Evolutionary conservation across 306 rosid species (phyloP).

Genomic region (Fagus crenata): DNA sequence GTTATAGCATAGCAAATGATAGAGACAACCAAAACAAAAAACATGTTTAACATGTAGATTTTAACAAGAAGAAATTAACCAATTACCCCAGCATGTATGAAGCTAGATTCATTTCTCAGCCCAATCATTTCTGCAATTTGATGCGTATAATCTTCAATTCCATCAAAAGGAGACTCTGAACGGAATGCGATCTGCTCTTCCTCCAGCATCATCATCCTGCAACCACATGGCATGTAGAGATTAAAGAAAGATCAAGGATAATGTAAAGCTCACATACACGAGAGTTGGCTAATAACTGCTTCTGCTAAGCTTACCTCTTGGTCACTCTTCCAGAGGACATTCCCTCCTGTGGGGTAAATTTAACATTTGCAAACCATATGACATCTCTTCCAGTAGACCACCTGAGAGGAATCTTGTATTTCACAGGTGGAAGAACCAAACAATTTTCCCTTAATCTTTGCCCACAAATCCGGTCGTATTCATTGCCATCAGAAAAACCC

Average conservation of each 20-base stretch:
- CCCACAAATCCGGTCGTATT: constrained; percentile 66
- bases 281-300: constrained; percentile 1
- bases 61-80: constrained; percentile 17
- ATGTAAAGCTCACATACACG: constrained; percentile 18
- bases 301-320: constrained; percentile 71
- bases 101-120: constrained; percentile 90
- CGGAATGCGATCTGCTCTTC: constrained; percentile 98
- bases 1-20: constrained; percentile 11
- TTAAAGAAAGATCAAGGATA: constrained; percentile 16
- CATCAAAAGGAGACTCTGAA: constrained; percentile 91
- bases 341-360: constrained; percentile 88
- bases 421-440: constrained; percentile 74
- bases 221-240: constrained; percentile 25
- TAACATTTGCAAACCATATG: constrained; percentile 88
- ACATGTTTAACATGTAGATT: constrained; percentile 8
- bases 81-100: constrained; percentile 86
- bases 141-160: constrained; percentile 93
- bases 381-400: constrained; percentile 99
- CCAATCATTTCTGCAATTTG: constrained; percentile 99
- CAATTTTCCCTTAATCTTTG: constrained; percentile 60
- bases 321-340: constrained; percentile 97
- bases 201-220: constrained; percentile 99
- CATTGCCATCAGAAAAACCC: constrained; percentile 57
- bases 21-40: constrained; percentile 19
- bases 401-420: constrained; percentile 92